Conservation (phyloP, 352 stramenopile genomes). For the Phytophthora tubulina region DNA sequence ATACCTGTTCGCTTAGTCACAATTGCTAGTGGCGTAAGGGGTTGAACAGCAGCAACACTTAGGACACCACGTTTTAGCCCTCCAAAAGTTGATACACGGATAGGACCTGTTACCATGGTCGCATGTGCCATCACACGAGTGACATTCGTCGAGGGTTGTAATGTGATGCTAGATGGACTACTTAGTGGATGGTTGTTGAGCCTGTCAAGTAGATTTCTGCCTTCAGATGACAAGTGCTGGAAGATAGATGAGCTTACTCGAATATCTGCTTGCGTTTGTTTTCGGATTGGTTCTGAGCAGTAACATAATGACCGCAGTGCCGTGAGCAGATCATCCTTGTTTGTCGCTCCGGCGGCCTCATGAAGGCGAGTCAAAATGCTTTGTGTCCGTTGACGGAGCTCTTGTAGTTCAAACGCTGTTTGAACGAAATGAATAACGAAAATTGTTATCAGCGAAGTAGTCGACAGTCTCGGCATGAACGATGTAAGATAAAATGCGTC, state of each 20-base stretch:
- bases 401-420: slow-evolving; percentile 5
- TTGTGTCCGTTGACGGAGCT: slow-evolving; percentile 16
- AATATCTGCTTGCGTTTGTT: background rate
- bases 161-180: background rate
- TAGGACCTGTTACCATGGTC: no score
- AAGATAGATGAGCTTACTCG: background rate
- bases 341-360: background rate
- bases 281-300: background rate
- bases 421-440: slow-evolving; percentile 12
- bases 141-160: background rate
- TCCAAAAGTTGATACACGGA: no score
- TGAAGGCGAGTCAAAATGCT: slow-evolving; percentile 7
- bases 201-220: background rate
- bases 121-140: background rate
- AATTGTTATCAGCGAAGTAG: background rate
- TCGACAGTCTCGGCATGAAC: slow-evolving; percentile 16
- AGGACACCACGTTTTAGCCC: no score
- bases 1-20: no score
- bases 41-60: no score
- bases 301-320: background rate
- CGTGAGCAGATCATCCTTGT: background rate
- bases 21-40: no score
- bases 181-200: background rate
- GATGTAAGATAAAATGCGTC: slow-evolving; percentile 27
- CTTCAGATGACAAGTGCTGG: background rate